Percentiles rank a stretch among this genome's conserved stretches.
Conservation (phyloP, 2,329 filamentous ascomycete genomes). For the Raffaelea albimanens region DNA sequence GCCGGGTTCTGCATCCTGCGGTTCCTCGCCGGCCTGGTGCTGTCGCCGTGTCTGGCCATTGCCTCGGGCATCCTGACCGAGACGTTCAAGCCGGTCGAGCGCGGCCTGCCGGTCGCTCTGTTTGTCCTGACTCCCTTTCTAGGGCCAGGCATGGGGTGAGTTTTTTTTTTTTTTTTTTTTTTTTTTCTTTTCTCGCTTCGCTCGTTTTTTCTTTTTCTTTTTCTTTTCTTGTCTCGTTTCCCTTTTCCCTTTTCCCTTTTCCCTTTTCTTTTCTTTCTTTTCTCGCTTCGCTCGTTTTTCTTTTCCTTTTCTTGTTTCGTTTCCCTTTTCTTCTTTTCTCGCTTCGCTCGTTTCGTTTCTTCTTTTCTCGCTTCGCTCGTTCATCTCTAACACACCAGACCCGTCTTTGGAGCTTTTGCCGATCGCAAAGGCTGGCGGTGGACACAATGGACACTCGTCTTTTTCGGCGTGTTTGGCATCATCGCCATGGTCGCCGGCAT, state of each 20-base stretch:
- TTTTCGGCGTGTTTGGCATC: conserved; percentile 31
- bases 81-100: conserved; percentile 30
- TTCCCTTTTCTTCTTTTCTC: neutral
- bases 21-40: conserved; percentile 46
- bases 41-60: conserved; percentile 38
- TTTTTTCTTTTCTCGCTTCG: neutral
- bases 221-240: neutral
- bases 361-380: neutral
- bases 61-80: conserved; percentile 40
- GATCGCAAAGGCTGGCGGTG: conserved; percentile 40
- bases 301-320: neutral
- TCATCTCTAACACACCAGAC: conserved; percentile 18
- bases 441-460: conserved; percentile 41
- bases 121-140: conserved; percentile 44
- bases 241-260: neutral
- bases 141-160: conserved; percentile 41
- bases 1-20: conserved; percentile 41
- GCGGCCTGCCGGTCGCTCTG: conserved; percentile 32
- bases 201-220: neutral
- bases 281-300: neutral
- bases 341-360: neutral
- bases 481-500: conserved; percentile 29
- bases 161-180: neutral
- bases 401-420: conserved; percentile 39
- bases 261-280: neutral